phyloP scores from a whole-genome alignment of 2,329 filamentous ascomycete genomes.

The Pseudogymnoascus sp. region DNA sequence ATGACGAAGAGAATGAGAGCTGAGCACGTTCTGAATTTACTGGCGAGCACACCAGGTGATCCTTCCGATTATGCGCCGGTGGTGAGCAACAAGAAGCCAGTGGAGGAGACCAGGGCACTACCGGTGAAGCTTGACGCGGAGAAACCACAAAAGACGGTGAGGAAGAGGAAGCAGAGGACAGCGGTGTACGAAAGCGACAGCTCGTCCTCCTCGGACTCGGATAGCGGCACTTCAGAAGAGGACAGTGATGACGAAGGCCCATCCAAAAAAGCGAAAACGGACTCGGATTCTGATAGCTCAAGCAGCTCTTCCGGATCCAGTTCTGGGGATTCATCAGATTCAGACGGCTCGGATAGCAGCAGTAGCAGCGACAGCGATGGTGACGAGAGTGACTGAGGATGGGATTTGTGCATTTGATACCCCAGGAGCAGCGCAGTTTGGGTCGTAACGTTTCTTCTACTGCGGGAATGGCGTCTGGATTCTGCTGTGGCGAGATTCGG shows the following conservation, averaged over 20 bases:
- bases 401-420: constrained; percentile 1
- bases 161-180: constrained; percentile 40
- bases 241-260: not conserved
- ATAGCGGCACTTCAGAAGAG: constrained; percentile 5
- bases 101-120: constrained; percentile 18
- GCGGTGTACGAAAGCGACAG: constrained; percentile 19
- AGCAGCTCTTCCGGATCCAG: constrained; percentile 22
- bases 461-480: not conserved
- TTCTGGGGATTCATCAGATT: constrained; percentile 15
- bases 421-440: not conserved
- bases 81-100: constrained; percentile 11
- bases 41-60: constrained; percentile 36
- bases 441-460: not conserved
- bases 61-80: not conserved
- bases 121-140: constrained; percentile 40
- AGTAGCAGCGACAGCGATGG: constrained; percentile 16
- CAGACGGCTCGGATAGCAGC: constrained; percentile 17
- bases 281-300: constrained; percentile 18
- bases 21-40: constrained; percentile 48
- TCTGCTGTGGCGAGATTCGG: not conserved
- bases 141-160: constrained; percentile 38
- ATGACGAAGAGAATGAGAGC: constrained; percentile 58
- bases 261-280: not conserved
- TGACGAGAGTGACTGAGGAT: constrained; percentile 5
- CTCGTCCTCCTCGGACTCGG: constrained; percentile 18